Conservation (phyloP, 2,329 filamentous ascomycete genomes). For the Fusarium sp. region DNA sequence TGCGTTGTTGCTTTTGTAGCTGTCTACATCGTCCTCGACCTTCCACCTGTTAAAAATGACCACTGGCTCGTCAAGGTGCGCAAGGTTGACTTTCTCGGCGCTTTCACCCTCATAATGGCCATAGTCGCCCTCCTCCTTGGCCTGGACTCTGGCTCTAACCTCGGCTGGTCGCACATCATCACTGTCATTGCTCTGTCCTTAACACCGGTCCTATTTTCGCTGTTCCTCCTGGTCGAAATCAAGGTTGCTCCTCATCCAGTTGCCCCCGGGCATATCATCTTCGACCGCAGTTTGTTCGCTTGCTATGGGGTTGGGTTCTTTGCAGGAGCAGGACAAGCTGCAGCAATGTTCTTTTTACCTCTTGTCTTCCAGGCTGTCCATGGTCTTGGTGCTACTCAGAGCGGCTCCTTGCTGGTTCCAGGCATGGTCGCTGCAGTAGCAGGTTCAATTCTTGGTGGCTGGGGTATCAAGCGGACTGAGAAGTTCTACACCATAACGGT, state of each 20-base stretch:
- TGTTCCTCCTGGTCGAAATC: constrained; percentile 78
- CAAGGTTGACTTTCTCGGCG: constrained; percentile 81
- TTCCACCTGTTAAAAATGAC: constrained; percentile 71
- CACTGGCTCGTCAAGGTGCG: constrained; percentile 76
- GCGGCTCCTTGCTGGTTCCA: constrained; percentile 76
- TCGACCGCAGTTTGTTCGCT: constrained; percentile 74
- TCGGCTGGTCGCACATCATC: constrained; percentile 72
- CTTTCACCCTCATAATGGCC: constrained; percentile 73
- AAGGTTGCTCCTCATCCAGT: constrained; percentile 78
- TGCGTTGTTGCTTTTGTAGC: constrained; percentile 74
- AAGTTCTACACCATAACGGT: constrained; percentile 79
- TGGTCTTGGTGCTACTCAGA: constrained; percentile 71
- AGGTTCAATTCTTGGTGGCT: constrained; percentile 74
- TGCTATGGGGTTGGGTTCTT: constrained; percentile 82
- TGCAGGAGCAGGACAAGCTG: constrained; percentile 68
- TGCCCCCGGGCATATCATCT: constrained; percentile 79
- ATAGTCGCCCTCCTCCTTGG: constrained; percentile 76
- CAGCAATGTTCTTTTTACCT: constrained; percentile 78
- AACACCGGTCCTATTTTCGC: constrained; percentile 69
- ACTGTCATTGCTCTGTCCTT: constrained; percentile 70
- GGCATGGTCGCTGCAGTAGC: constrained; percentile 71
- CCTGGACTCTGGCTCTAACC: constrained; percentile 79
- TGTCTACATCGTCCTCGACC: constrained; percentile 72
- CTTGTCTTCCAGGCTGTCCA: constrained; percentile 82
- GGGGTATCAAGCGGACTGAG: constrained; percentile 77